Conservation (phyloP, 345 rosid genomes). For the Lenwebbia sp. region DNA sequence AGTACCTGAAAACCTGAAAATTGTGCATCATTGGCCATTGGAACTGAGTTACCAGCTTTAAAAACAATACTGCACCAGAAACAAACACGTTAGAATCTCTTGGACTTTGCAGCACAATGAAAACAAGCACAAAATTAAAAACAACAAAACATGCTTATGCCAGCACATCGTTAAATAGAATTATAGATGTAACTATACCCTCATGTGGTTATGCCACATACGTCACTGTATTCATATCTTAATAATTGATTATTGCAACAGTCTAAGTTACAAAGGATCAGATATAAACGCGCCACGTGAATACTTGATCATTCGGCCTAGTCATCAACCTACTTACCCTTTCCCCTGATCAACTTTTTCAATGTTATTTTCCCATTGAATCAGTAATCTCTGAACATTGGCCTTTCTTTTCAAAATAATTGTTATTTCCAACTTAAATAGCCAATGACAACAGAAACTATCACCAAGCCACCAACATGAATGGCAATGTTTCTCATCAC, state of each 20-base stretch:
- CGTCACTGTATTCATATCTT: not conserved
- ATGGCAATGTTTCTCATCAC: not conserved
- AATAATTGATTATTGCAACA: not conserved
- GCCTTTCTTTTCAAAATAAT: not conserved
- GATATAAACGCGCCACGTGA: not conserved
- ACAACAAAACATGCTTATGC: not conserved
- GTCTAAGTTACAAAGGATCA: not conserved
- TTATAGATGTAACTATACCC: not conserved
- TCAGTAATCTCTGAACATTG: not conserved
- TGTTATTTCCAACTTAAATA: not conserved
- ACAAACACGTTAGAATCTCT: not conserved
- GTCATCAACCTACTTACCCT: not conserved
- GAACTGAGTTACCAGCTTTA: constrained; percentile 11
- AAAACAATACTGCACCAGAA: constrained; percentile 12
- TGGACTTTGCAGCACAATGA: not conserved
- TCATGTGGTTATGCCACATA: not conserved
- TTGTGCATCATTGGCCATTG: constrained; percentile 73
- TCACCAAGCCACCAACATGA: not conserved
- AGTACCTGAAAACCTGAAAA: constrained; percentile 64
- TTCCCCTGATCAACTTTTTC: not conserved
- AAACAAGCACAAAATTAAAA: not conserved
- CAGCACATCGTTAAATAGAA: not conserved
- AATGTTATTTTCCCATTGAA: not conserved
- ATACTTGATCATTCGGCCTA: not conserved
- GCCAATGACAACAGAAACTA: not conserved